Conservation (phyloP, 1,284 basidiomycete species). For the Cystobasidium sp. region DNA sequence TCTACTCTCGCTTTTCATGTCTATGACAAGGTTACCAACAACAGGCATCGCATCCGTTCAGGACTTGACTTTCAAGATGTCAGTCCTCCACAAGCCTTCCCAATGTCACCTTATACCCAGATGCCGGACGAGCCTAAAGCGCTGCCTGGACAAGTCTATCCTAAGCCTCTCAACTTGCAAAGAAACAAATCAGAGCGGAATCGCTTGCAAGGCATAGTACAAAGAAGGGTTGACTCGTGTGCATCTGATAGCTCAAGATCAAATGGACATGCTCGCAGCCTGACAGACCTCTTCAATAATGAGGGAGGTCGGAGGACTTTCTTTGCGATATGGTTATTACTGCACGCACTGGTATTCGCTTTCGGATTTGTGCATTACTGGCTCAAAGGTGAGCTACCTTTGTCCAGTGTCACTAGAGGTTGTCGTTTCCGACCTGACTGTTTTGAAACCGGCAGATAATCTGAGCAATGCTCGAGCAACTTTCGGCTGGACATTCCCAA, state of each 20-base stretch:
- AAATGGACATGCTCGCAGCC: not conserved
- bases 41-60: not conserved
- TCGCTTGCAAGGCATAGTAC: constrained; percentile 44
- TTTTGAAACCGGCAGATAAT: constrained; percentile 47
- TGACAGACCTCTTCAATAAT: constrained; percentile 74
- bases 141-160: not conserved
- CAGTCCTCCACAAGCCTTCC: not conserved
- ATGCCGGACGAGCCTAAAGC: not conserved
- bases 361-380: constrained; percentile 77
- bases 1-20: not conserved
- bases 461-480: constrained; percentile 47
- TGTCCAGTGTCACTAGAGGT: not conserved
- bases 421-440: too few relatives aligned
- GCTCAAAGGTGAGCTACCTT: constrained; percentile 62
- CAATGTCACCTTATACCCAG: not conserved
- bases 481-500: constrained; percentile 61
- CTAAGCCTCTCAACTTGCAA: constrained; percentile 26
- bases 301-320: constrained; percentile 72
- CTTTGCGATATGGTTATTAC: constrained; percentile 73
- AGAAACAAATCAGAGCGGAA: constrained; percentile 30
- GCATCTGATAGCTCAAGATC: not conserved
- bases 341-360: constrained; percentile 72
- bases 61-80: constrained; percentile 12
- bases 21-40: not conserved
- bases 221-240: not conserved